Conservation (phyloP, 352 stramenopile species). For the Elongisporangium anandrum region DNA sequence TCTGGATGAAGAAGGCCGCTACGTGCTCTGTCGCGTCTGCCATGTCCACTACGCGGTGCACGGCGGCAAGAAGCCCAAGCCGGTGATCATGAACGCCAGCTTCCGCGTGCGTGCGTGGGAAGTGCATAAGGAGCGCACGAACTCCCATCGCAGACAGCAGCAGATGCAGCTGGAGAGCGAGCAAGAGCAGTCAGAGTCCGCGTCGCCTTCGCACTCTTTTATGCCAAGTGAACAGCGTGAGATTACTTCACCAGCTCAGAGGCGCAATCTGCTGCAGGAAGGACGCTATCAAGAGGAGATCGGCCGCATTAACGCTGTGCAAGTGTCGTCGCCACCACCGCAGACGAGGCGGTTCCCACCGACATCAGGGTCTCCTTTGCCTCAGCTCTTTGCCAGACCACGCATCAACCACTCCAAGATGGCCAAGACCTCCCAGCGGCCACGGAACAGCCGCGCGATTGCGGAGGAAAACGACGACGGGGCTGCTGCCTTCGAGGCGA, state of each 20-base stretch:
- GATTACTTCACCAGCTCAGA: constrained; percentile 1
- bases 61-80: constrained; percentile 76
- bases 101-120: constrained; percentile 78
- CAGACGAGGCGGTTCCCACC: constrained; percentile 1
- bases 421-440: not conserved
- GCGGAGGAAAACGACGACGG: constrained; percentile 3
- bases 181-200: constrained; percentile 18
- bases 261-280: constrained; percentile 1
- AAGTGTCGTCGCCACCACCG: not conserved
- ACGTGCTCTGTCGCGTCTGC: constrained; percentile 80
- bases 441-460: not conserved
- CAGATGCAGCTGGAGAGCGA: constrained; percentile 26
- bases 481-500: constrained; percentile 14
- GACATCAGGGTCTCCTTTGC: constrained; percentile 12
- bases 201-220: not conserved
- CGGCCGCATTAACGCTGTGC: not conserved
- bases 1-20: constrained; percentile 71
- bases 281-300: not conserved
- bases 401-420: not conserved
- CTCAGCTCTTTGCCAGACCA: not conserved
- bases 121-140: constrained; percentile 79
- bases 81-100: constrained; percentile 81
- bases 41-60: constrained; percentile 79
- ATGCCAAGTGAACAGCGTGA: not conserved
- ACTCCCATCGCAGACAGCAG: constrained; percentile 67